phyloP scores from a whole-genome alignment of 108 stramenopile species.

The Fragilariopsis cylindrus region DNA sequence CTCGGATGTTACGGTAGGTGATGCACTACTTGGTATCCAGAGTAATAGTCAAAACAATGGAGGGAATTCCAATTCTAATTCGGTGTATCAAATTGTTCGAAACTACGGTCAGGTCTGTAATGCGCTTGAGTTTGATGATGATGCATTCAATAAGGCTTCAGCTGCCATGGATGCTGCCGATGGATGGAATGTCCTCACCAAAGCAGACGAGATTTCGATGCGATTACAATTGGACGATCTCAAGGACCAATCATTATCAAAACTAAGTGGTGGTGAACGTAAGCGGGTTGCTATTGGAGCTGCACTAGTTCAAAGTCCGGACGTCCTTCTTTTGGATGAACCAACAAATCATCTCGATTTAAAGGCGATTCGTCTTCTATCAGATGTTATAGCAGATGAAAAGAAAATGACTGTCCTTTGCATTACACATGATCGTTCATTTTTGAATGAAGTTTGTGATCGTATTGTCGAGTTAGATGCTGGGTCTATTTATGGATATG shows the following conservation, averaged over 20 bases:
- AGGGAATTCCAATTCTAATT: background rate
- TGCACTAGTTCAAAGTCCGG: slow-evolving; percentile 61
- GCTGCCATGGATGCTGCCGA: slow-evolving; percentile 56
- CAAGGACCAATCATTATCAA: slow-evolving; percentile 47
- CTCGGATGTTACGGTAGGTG: slow-evolving; percentile 51
- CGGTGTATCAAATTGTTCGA: slow-evolving; percentile 51
- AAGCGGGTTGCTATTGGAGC: slow-evolving; percentile 90
- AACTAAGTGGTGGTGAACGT: slow-evolving; percentile 91
- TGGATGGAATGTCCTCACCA: slow-evolving; percentile 68
- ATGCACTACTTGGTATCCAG: slow-evolving; percentile 60
- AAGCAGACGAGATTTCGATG: slow-evolving; percentile 68
- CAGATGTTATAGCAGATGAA: slow-evolving; percentile 63
- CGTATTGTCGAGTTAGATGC: slow-evolving; percentile 82
- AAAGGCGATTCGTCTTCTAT: slow-evolving; percentile 78
- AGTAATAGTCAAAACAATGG: background rate
- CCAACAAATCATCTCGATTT: slow-evolving; percentile 94
- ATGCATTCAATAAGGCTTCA: slow-evolving; percentile 50
- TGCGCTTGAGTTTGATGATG: slow-evolving; percentile 45
- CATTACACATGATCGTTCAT: slow-evolving; percentile 90
- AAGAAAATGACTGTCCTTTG: slow-evolving; percentile 61
- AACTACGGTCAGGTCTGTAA: slow-evolving; percentile 45
- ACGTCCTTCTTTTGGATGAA: slow-evolving; percentile 85
- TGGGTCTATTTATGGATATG: slow-evolving; percentile 78
- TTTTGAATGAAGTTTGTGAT: slow-evolving; percentile 87
- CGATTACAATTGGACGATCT: slow-evolving; percentile 53